Evolutionary conservation across 805 yeast genomes (phyloP).

Genomic region (Tetrapisispora namnaoensis): DNA sequence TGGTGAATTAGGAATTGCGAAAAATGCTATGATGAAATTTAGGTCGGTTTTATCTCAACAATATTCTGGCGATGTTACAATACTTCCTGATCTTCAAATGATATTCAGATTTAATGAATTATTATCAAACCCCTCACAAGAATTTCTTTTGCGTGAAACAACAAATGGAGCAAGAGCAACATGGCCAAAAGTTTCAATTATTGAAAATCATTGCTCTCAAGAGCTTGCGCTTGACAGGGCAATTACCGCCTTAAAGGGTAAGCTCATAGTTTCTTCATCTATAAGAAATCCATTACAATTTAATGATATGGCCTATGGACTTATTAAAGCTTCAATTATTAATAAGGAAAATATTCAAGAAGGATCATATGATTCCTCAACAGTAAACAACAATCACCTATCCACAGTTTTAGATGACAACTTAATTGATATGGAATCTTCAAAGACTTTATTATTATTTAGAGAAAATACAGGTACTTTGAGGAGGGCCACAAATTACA

Average conservation of each 20-base stretch:
- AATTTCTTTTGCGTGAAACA: slow-evolving; percentile 50
- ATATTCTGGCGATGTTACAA: slow-evolving; percentile 88
- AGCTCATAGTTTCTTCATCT: slow-evolving; percentile 37
- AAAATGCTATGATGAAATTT: slow-evolving; percentile 59
- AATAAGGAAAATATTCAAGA: slow-evolving; percentile 1
- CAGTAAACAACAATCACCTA: neutral
- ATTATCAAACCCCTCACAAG: slow-evolving; percentile 72
- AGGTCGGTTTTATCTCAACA: slow-evolving; percentile 72
- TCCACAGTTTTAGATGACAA: slow-evolving; percentile 20
- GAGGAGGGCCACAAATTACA: slow-evolving; percentile 1
- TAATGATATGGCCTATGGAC: slow-evolving; percentile 14
- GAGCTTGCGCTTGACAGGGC: slow-evolving; percentile 79
- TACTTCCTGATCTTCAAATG: slow-evolving; percentile 62
- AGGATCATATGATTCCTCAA: neutral
- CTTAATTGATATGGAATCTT: slow-evolving; percentile 20
- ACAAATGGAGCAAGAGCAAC: slow-evolving; percentile 81
- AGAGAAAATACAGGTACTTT: slow-evolving; percentile 13
- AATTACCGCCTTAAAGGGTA: slow-evolving; percentile 52
- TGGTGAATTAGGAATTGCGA: slow-evolving; percentile 71
- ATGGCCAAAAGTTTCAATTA: slow-evolving; percentile 82
- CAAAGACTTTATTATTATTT: slow-evolving; percentile 16
- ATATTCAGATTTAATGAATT: slow-evolving; percentile 48
- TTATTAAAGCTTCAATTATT: slow-evolving; percentile 13
- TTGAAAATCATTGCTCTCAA: slow-evolving; percentile 81
- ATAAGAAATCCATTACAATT: slow-evolving; percentile 22